Evolutionary conservation across 257 asterid species (phyloP).

Genomic region (Voacanga thouarsii): DNA sequence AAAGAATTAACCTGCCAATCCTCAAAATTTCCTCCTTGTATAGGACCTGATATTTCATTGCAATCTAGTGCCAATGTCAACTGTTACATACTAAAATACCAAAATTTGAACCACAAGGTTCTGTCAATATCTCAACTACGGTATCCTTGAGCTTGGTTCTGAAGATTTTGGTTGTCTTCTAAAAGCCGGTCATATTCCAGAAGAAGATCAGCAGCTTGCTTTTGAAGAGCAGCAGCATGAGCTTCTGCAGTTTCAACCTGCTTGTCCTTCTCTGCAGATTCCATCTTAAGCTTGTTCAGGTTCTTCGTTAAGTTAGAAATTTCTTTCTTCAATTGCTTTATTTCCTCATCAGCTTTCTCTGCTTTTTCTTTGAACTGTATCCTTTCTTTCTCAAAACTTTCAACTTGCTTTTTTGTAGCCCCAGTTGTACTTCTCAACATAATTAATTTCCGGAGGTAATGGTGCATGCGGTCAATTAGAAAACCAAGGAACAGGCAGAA

Average conservation of each 20-base stretch:
- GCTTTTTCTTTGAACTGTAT: slow-evolving; percentile 60
- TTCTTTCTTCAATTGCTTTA: slow-evolving; percentile 49
- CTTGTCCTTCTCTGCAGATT: slow-evolving; percentile 54
- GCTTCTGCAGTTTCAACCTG: slow-evolving; percentile 71
- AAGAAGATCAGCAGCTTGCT: slow-evolving; percentile 79
- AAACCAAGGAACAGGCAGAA: slow-evolving; percentile 81
- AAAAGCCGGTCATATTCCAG: slow-evolving; percentile 77
- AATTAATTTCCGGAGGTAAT: slow-evolving; percentile 62
- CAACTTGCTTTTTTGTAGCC: slow-evolving; percentile 58
- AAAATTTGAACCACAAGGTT: slow-evolving; percentile 4
- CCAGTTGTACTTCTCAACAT: slow-evolving; percentile 54
- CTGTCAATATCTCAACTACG: slow-evolving; percentile 27
- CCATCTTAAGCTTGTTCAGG: slow-evolving; percentile 61
- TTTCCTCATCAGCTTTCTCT: slow-evolving; percentile 54
- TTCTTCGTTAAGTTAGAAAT: slow-evolving; percentile 45
- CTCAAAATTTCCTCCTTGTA: slow-evolving; percentile 7
- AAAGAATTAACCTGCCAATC: not conserved
- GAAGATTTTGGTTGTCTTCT: slow-evolving; percentile 89
- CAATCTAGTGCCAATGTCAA: slow-evolving; percentile 1
- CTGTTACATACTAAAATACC: not conserved
- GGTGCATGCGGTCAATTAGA: slow-evolving; percentile 90
- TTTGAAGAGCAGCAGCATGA: slow-evolving; percentile 71
- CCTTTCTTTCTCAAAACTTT: slow-evolving; percentile 71
- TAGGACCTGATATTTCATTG: not conserved
- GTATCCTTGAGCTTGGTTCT: slow-evolving; percentile 47